Percentiles rank a stretch among this genome's conserved stretches.
Evolutionary conservation across 1,284 basidiomycete species (phyloP).

Genomic region (Takashimella tepidaria): DNA sequence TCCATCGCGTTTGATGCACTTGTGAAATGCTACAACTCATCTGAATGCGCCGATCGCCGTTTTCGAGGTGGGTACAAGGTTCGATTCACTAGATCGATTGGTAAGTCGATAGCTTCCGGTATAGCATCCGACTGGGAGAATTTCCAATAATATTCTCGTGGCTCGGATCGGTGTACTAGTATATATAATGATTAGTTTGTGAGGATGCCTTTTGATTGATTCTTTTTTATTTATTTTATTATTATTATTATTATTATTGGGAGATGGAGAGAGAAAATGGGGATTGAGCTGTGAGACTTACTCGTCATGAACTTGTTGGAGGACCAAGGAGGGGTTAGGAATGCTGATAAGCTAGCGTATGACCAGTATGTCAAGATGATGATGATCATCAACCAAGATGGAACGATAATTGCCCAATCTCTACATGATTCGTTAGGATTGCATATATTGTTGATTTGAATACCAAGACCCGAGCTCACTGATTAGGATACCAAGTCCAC

Average conservation of each 20-base stretch:
- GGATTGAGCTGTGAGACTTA: slow-evolving; percentile 44
- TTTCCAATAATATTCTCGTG: slow-evolving; percentile 24
- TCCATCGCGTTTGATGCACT: no score
- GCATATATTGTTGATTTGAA: neutral
- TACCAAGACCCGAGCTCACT: slow-evolving; percentile 53
- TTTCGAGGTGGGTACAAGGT: slow-evolving; percentile 52
- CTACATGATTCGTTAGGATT: slow-evolving; percentile 46
- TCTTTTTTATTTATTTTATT: no score
- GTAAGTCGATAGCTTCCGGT: slow-evolving; percentile 70
- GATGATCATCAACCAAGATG: slow-evolving; percentile 68
- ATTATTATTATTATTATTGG: no score
- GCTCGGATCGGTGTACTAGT: neutral
- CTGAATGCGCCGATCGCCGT: no score
- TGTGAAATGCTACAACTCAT: no score
- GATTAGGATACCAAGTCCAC: slow-evolving; percentile 78
- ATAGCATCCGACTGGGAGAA: slow-evolving; percentile 49
- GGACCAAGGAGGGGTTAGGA: slow-evolving; percentile 63
- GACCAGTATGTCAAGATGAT: slow-evolving; percentile 70
- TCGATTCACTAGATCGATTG: slow-evolving; percentile 72
- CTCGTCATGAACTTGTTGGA: slow-evolving; percentile 63
- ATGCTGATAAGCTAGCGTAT: slow-evolving; percentile 69
- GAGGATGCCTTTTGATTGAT: no score
- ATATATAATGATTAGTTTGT: no score
- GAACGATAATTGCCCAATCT: slow-evolving; percentile 80
- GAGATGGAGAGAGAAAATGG: neutral